Base-by-base conservation (phyloP, 2,329 filamentous ascomycete genomes). In the Botrytis elliptica region DNA sequence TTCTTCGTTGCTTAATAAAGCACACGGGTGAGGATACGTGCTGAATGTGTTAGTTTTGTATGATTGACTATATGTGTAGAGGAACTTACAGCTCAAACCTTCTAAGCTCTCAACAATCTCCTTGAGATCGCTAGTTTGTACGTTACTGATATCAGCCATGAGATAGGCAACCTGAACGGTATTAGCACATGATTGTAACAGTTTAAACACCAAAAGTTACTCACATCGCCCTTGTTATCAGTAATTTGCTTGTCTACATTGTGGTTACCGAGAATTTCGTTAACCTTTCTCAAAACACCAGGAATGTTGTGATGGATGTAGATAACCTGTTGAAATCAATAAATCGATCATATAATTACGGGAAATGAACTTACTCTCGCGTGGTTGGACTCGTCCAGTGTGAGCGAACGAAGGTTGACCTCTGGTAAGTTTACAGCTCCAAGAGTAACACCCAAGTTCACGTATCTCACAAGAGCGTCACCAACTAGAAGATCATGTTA, bases 231-330 rank as follows among this genome's bases (percentile, higher is more conserved):
- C 85, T 92, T 92, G 84, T 93, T 97, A 83, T 98, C 96, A 69
- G 93, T 96, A 86, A 97, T 98, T 85, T 99, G 96, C 87, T 98
- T 98, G 85, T 98, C 95, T 79, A 99, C 95, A 83, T 99, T 99
- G 86, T 99, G 95, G 80, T 97, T 91, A 62, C 92, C 93, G 66
- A 99, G 88, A 76, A 98, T 94, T 80, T 96, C 93, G 86, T 99
- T 99, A 77, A 99, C 96, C 85, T 92, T 93, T 81, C 94, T 90
- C 83, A 99, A 86, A 76, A 99, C 96, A 86, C 96, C 96, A 66
- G 96, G 96, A 36, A 98, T 90, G 84, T 99, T 99, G 84, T 92
- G 92, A 85, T 99, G 96, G 79, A 99, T 97, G 84, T 95, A 99
- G 80, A 98, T 95, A 77, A 98, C 89, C 86, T 91, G 69, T 60